Conservation (phyloP, 495 filamentous ascomycete genomes). For the Aspergillus sclerotioniger region DNA sequence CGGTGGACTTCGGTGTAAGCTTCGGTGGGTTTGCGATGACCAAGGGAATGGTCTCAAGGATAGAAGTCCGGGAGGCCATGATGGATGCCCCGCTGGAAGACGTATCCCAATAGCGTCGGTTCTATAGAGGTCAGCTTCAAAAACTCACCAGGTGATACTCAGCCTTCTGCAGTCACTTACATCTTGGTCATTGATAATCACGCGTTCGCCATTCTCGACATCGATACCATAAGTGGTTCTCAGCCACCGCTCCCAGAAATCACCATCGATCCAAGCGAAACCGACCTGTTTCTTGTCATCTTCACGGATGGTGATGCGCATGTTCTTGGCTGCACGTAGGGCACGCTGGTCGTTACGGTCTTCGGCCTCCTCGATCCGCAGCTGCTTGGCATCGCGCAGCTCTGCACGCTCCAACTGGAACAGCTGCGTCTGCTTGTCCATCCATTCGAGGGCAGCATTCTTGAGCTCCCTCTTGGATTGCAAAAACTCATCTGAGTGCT, state of each 20-base stretch:
- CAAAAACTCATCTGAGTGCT: constrained; percentile 74
- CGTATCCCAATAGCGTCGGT: constrained; percentile 90
- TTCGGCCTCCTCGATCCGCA: constrained; percentile 93
- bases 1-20: constrained; percentile 83
- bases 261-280: constrained; percentile 98
- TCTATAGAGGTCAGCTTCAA: constrained; percentile 52
- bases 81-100: constrained; percentile 86
- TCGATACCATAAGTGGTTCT: constrained; percentile 90
- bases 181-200: constrained; percentile 97
- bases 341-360: constrained; percentile 89
- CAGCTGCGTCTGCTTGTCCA: constrained; percentile 86
- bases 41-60: constrained; percentile 89
- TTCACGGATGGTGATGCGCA: constrained; percentile 83
- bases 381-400: constrained; percentile 87
- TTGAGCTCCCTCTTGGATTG: constrained; percentile 85
- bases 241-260: constrained; percentile 98
- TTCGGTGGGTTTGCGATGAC: constrained; percentile 71
- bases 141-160: not conserved
- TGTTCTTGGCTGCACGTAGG: constrained; percentile 83
- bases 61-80: constrained; percentile 85
- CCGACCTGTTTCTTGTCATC: constrained; percentile 82
- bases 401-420: constrained; percentile 93
- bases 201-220: constrained; percentile 78
- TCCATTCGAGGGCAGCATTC: constrained; percentile 93
- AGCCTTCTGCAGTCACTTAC: constrained; percentile 52